Percentiles rank a stretch among this genome's conserved stretches.
phyloP scores from a whole-genome alignment of 768 basidiomycete species.

The Tricholoma flavovirens region DNA sequence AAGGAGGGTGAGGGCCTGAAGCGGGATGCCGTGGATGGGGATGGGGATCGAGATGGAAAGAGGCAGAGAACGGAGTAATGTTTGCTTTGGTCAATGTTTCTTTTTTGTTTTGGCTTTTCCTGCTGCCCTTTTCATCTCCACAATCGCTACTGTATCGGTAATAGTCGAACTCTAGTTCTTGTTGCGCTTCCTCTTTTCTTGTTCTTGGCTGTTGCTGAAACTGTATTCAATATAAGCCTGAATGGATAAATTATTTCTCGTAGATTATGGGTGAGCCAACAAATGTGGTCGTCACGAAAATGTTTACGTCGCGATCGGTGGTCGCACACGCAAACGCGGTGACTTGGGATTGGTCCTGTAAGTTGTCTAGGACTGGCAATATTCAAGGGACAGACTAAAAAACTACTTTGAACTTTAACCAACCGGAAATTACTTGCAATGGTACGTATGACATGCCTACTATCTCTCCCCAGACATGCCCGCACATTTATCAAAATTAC shows the following conservation, averaged over 20 bases:
- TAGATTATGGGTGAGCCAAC: background rate
- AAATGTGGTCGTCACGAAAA: too few species aligned
- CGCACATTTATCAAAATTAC: background rate
- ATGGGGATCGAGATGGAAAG: slow-evolving; percentile 20
- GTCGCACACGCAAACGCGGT: too few species aligned
- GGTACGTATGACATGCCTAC: background rate
- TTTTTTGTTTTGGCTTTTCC: background rate
- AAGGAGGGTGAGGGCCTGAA: slow-evolving; percentile 10
- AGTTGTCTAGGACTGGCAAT: too few species aligned
- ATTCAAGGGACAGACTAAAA: too few species aligned
- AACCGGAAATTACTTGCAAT: background rate
- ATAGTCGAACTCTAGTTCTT: background rate
- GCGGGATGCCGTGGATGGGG: slow-evolving; percentile 11
- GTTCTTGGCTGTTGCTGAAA: background rate
- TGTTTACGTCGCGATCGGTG: too few species aligned
- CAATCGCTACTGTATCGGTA: background rate
- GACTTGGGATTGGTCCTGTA: too few species aligned
- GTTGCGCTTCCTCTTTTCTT: background rate
- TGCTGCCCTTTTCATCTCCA: background rate
- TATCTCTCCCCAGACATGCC: background rate
- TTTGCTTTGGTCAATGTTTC: background rate
- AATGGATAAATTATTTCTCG: background rate
- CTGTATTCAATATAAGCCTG: background rate
- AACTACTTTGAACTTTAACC: background rate
- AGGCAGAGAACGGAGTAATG: slow-evolving; percentile 37